Evolutionary conservation across 805 yeast genomes (phyloP).

Genomic region (Candida hungchunana): DNA sequence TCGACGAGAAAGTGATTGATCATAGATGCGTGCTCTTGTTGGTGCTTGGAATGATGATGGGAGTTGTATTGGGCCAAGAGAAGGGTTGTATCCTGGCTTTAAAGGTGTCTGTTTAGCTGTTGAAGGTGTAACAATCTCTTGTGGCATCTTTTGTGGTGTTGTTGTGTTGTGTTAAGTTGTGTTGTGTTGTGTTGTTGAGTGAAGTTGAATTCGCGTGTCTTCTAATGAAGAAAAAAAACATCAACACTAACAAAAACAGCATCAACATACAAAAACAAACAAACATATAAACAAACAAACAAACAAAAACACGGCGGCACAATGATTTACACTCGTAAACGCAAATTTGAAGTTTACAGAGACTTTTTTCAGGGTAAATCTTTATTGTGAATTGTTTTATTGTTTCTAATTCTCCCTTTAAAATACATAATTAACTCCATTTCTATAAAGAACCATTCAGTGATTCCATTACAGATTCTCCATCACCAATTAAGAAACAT

Average conservation of each 20-base stretch:
- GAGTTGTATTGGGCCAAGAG: slow-evolving; percentile 27
- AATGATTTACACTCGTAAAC: slow-evolving; percentile 21
- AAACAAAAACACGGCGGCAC: slow-evolving; percentile 6
- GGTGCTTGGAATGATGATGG: slow-evolving; percentile 23
- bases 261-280: background rate
- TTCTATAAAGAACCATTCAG: slow-evolving; percentile 1
- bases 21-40: slow-evolving; percentile 44
- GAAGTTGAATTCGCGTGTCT: background rate
- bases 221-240: too few relatives aligned
- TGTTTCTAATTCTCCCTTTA: background rate
- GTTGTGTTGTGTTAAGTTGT: background rate
- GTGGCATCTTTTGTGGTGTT: slow-evolving; percentile 13
- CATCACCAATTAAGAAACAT: background rate
- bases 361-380: slow-evolving; percentile 21
- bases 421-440: background rate
- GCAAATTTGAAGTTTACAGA: slow-evolving; percentile 21
- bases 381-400: background rate
- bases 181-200: background rate
- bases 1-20: slow-evolving; percentile 62
- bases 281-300: background rate
- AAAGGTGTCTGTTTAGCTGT: slow-evolving; percentile 17
- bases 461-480: background rate
- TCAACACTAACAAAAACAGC: background rate
- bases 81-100: slow-evolving; percentile 26
- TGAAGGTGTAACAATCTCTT: slow-evolving; percentile 23